Evolutionary conservation across 306 rosid species (phyloP).

Genomic region (Macrotyloma uniflorum): DNA sequence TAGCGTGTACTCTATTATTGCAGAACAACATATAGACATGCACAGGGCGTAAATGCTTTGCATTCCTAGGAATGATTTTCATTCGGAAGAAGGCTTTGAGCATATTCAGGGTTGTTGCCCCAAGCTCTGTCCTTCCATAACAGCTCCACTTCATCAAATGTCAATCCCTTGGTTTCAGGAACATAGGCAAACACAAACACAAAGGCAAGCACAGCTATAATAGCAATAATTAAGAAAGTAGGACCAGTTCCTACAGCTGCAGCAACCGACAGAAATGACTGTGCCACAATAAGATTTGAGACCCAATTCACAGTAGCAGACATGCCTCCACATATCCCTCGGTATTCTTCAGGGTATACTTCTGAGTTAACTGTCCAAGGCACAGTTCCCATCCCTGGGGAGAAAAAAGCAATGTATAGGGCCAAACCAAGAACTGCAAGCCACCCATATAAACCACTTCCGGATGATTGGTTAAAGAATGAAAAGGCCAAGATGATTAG

Average conservation of each 20-base stretch:
- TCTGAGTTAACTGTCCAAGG: conserved; percentile 97
- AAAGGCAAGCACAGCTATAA: conserved; percentile 64
- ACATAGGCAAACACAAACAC: conserved; percentile 59
- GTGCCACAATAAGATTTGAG: conserved; percentile 80
- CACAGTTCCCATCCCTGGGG: conserved; percentile 96
- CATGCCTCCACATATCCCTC: conserved; percentile 94
- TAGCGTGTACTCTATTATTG: neutral
- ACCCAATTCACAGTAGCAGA: conserved; percentile 92
- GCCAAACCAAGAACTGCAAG: conserved; percentile 73
- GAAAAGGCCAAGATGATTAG: conserved; percentile 62
- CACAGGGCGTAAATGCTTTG: neutral
- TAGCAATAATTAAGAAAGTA: conserved; percentile 78
- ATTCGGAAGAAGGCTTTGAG: conserved; percentile 59
- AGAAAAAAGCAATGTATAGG: conserved; percentile 70
- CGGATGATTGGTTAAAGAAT: conserved; percentile 60
- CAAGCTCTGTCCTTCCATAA: conserved; percentile 88
- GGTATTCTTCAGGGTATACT: conserved; percentile 80
- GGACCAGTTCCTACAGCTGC: conserved; percentile 73
- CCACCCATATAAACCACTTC: conserved; percentile 61
- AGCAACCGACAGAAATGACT: conserved; percentile 71
- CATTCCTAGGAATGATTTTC: conserved; percentile 30
- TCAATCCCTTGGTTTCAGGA: conserved; percentile 91
- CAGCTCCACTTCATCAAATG: conserved; percentile 88
- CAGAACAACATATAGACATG: neutral
- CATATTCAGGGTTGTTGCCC: conserved; percentile 48